Base-by-base conservation (phyloP, 192 early-diverging fungal species). In the Dimargaris xerosporica region DNA sequence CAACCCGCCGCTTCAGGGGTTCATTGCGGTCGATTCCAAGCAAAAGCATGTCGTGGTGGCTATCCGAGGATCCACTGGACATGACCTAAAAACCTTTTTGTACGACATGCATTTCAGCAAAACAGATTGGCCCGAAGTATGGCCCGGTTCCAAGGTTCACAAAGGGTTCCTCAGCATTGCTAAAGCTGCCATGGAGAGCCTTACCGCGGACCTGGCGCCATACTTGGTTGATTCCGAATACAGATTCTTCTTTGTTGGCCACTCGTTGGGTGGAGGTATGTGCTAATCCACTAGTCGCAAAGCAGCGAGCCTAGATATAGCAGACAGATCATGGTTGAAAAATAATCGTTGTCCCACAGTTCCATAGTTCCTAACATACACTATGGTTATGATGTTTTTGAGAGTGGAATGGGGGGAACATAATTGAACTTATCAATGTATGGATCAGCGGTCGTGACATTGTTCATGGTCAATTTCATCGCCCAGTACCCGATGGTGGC, bases 71-170 rank as follows among this genome's bases (percentile, higher is more conserved):
- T 26, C 52, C 3, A 53, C 52, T 12, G 17, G 21, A 13, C 12
- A 19, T 12, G 52, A 53, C 21, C 25, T 19, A 1, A 19, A 26
- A 19, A 26, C 52, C 11, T 53, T 53, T 53, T 12, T 21, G 21
- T 13, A 21, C 21, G 52, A 53, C 25, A 3, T 25, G 2, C 19
- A 53, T n/a, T 19, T 53, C 26, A 25, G 11, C 21, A 19, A 53
- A 26, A 53, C n/a, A 1, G 21, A 13, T 2, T 53, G 52, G 52
- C 52, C 52, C 52, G 21, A 21, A 3, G 13, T 53, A 12, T 53
- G 52, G 52, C 52, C 17, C 21, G 52, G 26, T 28, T 53, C 52
- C 52, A 28, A 53, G 52, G 52, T 53, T 26, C 52, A 53, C 21
- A 26, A 12, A 12, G 52, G 52, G 21, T 25, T 53, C 3, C 26